Percentiles rank a stretch among this genome's conserved stretches.
Evolutionary conservation across 208 protist species (phyloP).

Genomic region (Borovskyia barvae): DNA sequence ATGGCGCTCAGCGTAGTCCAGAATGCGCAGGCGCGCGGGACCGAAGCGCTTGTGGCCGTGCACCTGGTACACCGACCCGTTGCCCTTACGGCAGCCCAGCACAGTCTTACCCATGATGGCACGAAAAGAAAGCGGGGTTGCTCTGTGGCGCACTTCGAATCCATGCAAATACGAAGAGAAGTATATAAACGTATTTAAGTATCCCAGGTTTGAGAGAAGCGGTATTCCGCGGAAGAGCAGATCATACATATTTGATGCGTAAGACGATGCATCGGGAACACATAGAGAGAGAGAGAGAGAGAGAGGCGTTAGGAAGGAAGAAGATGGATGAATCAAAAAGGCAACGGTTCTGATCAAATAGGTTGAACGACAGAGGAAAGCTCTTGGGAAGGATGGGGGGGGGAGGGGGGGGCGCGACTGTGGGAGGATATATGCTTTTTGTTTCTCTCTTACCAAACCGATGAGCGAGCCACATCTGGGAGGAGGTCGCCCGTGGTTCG

Average conservation of each 20-base stretch:
- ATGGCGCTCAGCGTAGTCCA: constrained; percentile 97
- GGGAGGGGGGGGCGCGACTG: too few species aligned
- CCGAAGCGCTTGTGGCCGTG: constrained; percentile 95
- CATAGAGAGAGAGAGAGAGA: neutral
- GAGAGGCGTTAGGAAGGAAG: neutral
- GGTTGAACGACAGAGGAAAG: neutral
- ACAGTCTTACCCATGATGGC: constrained; percentile 80
- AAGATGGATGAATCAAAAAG: neutral
- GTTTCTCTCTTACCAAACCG: too few species aligned
- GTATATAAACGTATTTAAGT: too few species aligned
- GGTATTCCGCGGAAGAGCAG: too few species aligned
- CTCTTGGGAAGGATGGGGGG: too few species aligned
- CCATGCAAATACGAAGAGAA: too few species aligned
- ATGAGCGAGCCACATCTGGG: too few species aligned
- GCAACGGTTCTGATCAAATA: neutral
- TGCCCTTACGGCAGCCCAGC: constrained; percentile 52
- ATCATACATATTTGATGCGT: neutral
- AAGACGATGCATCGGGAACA: neutral
- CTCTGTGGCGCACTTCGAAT: too few species aligned
- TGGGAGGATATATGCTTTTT: too few species aligned
- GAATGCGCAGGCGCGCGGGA: constrained; percentile 92
- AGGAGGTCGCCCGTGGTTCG: too few species aligned
- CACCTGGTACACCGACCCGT: constrained; percentile 88
- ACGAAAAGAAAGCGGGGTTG: too few species aligned
- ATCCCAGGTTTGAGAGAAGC: too few species aligned